Evolutionary conservation across 768 basidiomycete species (phyloP).

Genomic region (Xerocomellus intermedius): DNA sequence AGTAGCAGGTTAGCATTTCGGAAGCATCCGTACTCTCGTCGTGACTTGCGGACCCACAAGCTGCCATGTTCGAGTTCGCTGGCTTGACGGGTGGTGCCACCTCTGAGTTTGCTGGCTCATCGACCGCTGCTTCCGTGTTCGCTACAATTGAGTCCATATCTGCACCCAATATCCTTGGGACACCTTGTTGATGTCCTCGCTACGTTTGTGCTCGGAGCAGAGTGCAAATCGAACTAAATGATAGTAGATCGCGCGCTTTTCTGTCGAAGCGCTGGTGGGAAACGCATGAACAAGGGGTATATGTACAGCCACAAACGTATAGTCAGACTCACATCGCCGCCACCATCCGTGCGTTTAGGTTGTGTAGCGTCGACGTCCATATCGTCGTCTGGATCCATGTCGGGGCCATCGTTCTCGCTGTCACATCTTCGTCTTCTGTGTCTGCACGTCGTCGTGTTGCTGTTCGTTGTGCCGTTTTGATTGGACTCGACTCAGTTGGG

Average conservation of each 20-base stretch:
- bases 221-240: constrained; percentile 82
- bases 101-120: too few relatives aligned
- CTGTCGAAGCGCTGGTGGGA: constrained; percentile 55
- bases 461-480: too few relatives aligned
- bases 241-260: constrained; percentile 66
- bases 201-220: constrained; percentile 72
- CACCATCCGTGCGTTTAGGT: neutral
- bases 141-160: too few relatives aligned
- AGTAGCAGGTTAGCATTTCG: too few relatives aligned
- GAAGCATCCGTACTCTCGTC: too few relatives aligned
- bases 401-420: constrained; percentile 31
- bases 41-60: too few relatives aligned
- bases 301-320: neutral
- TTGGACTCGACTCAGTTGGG: too few relatives aligned
- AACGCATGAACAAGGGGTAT: neutral
- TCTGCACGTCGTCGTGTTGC: too few relatives aligned
- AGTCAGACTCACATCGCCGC: constrained; percentile 18
- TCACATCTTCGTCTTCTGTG: constrained; percentile 8
- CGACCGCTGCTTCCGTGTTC: too few relatives aligned
- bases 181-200: constrained; percentile 80
- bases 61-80: too few relatives aligned
- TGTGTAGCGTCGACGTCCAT: constrained; percentile 36
- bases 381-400: constrained; percentile 16
- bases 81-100: too few relatives aligned
- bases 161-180: too few relatives aligned